Conservation (phyloP, 225 moss, liverwort and hornwort species). For the Lunularia cruciata region DNA sequence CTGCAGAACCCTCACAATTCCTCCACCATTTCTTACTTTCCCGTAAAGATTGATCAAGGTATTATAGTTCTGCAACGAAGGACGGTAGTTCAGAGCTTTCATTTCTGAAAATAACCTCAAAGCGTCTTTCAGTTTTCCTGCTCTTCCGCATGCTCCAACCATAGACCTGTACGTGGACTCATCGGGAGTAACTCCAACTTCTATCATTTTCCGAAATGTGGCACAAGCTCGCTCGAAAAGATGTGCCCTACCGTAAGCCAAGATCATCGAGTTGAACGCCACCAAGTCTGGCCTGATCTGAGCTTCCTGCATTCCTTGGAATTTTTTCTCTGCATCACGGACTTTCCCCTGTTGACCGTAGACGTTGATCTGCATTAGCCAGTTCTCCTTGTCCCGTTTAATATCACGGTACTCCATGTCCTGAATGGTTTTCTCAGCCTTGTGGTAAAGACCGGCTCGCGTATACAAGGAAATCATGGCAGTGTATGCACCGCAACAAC, state of each 20-base stretch:
- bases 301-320: slow-evolving; percentile 55
- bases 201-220: slow-evolving; percentile 58
- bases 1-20: slow-evolving; percentile 60
- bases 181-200: slow-evolving; percentile 59
- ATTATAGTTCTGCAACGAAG: slow-evolving; percentile 61
- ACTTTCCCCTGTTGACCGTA: slow-evolving; percentile 91
- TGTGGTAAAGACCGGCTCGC: slow-evolving; percentile 58
- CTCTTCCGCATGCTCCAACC: slow-evolving; percentile 87
- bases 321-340: slow-evolving; percentile 59
- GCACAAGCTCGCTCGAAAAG: slow-evolving; percentile 62
- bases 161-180: slow-evolving; percentile 79
- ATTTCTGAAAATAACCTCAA: slow-evolving; percentile 62
- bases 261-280: slow-evolving; percentile 84
- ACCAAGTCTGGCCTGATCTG: slow-evolving; percentile 55
- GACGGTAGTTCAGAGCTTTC: slow-evolving; percentile 53
- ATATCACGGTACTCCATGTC: slow-evolving; percentile 62
- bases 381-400: slow-evolving; percentile 70
- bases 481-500: slow-evolving; percentile 59
- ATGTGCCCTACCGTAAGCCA: slow-evolving; percentile 81
- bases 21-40: slow-evolving; percentile 71
- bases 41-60: slow-evolving; percentile 85
- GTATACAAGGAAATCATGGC: slow-evolving; percentile 80
- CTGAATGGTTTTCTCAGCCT: slow-evolving; percentile 72
- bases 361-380: slow-evolving; percentile 77
- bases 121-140: slow-evolving; percentile 84